phyloP scores from a whole-genome alignment of 2,329 filamentous ascomycete species.

The Tolypocladium tropicale region DNA sequence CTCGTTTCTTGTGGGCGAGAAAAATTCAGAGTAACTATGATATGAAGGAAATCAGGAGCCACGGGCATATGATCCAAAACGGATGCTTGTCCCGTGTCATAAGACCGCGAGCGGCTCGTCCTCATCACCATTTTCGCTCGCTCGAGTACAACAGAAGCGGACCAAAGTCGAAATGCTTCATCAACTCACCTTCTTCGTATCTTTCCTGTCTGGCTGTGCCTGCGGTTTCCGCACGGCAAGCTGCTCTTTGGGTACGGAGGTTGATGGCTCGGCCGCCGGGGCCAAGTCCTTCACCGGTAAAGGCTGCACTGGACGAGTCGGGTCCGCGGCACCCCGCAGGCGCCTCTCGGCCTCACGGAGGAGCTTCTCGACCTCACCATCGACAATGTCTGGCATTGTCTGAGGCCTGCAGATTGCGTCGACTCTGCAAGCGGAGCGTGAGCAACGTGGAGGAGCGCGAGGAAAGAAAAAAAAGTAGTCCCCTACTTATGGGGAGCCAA shows the following conservation, averaged over 20 bases:
- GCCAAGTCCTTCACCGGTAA: background rate
- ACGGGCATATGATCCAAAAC: slow-evolving; percentile 42
- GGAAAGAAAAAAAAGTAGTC: background rate
- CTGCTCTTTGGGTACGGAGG: slow-evolving; percentile 1
- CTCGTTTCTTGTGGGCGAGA: background rate
- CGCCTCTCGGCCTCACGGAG: slow-evolving; percentile 9
- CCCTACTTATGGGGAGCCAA: background rate
- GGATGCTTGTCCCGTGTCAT: slow-evolving; percentile 28
- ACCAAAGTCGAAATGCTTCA: background rate
- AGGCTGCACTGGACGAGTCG: background rate
- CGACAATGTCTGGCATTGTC: slow-evolving; percentile 6
- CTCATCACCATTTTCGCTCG: slow-evolving; percentile 23
- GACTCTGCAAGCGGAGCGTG: background rate
- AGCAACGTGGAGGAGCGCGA: background rate
- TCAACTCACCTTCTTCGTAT: background rate
- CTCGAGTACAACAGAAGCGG: background rate
- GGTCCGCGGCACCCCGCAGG: background rate
- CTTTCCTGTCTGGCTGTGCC: background rate
- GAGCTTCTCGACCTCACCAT: slow-evolving; percentile 6
- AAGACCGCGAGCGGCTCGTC: slow-evolving; percentile 23
- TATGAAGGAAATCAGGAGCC: slow-evolving; percentile 44
- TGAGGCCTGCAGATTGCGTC: background rate
- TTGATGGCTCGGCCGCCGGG: background rate
- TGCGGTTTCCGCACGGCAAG: slow-evolving; percentile 8
- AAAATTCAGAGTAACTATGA: slow-evolving; percentile 68